Percentiles rank a stretch among this genome's conserved stretches.
Evolutionary conservation across 2,329 filamentous ascomycete genomes (phyloP).

Genomic region (Cercospora sp.): DNA sequence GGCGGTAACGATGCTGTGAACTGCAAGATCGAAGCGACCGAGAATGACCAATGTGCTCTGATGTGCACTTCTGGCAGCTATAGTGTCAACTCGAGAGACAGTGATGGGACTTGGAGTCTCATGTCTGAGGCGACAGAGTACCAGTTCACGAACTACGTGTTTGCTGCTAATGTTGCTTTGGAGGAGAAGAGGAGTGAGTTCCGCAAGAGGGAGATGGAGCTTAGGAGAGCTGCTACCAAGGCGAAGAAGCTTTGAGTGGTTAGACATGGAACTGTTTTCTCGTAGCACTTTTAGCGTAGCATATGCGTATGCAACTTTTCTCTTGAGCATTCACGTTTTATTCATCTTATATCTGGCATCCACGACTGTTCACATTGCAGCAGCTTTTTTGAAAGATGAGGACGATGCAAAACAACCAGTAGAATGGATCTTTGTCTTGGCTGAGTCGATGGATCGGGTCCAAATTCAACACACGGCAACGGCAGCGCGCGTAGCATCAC

Average conservation of each 20-base stretch:
- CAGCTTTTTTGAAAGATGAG: not conserved
- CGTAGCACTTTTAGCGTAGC: not conserved
- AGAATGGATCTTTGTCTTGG: too few relatives aligned
- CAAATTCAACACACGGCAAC: not conserved
- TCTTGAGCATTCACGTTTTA: not conserved
- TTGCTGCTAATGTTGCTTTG: slow-evolving; percentile 10
- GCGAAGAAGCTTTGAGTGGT: slow-evolving; percentile 1
- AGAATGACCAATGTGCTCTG: slow-evolving; percentile 5
- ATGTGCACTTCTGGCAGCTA: slow-evolving; percentile 1
- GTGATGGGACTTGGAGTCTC: slow-evolving; percentile 4
- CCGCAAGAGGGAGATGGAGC: slow-evolving; percentile 7
- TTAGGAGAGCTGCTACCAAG: not conserved
- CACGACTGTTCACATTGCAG: not conserved
- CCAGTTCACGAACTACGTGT: slow-evolving; percentile 8
- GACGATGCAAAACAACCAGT: too few relatives aligned
- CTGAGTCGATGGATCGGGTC: too few relatives aligned
- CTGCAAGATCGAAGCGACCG: slow-evolving; percentile 6
- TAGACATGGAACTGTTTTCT: not conserved
- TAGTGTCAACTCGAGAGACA: slow-evolving; percentile 1
- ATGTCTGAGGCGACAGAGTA: not conserved
- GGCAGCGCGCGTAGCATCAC: not conserved
- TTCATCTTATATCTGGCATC: not conserved
- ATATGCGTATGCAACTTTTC: too few relatives aligned
- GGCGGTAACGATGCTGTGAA: not conserved
- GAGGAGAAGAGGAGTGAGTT: slow-evolving; percentile 2